phyloP scores from a whole-genome alignment of 148 eudicot genomes.

The Spergularia bocconei region DNA sequence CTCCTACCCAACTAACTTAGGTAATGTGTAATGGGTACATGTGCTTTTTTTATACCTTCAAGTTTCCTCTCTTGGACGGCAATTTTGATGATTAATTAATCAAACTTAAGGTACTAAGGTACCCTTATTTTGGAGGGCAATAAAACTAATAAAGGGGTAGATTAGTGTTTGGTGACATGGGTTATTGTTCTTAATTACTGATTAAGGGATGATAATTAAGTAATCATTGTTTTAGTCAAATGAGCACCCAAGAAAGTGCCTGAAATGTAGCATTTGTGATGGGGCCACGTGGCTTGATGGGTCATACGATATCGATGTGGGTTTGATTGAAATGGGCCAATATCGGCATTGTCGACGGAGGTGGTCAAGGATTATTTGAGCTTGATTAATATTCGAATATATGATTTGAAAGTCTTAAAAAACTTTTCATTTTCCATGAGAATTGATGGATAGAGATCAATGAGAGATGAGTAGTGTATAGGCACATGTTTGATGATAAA shows the following conservation, averaged over 20 bases:
- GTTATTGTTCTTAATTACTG: constrained; percentile 6
- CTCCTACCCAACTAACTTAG: constrained; percentile 23
- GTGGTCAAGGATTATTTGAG: constrained; percentile 5
- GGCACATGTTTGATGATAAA: no score
- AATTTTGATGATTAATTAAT: not conserved
- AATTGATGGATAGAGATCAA: no score
- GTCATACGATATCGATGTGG: constrained; percentile 31
- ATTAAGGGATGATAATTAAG: constrained; percentile 23
- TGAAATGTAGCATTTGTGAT: constrained; percentile 24
- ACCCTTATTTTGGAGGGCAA: no score
- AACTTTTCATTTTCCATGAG: not conserved
- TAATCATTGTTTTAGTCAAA: constrained; percentile 30
- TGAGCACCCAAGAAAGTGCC: constrained; percentile 37
- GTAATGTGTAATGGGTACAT: constrained; percentile 20
- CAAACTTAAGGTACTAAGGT: not conserved
- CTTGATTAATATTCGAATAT: not conserved
- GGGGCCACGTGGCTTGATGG: constrained; percentile 29
- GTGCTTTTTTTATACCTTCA: constrained; percentile 14
- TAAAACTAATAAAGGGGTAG: not conserved
- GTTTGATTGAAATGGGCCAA: constrained; percentile 15
- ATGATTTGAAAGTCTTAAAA: not conserved
- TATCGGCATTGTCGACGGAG: constrained; percentile 25
- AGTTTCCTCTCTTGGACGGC: constrained; percentile 19
- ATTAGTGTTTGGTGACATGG: constrained; percentile 13
- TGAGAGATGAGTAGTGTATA: no score